These are phyloP conservation scores for Anisogramma anomala DNA, from an alignment of 2,329 filamentous ascomycete species.

Conservation along the genomic window DNA sequence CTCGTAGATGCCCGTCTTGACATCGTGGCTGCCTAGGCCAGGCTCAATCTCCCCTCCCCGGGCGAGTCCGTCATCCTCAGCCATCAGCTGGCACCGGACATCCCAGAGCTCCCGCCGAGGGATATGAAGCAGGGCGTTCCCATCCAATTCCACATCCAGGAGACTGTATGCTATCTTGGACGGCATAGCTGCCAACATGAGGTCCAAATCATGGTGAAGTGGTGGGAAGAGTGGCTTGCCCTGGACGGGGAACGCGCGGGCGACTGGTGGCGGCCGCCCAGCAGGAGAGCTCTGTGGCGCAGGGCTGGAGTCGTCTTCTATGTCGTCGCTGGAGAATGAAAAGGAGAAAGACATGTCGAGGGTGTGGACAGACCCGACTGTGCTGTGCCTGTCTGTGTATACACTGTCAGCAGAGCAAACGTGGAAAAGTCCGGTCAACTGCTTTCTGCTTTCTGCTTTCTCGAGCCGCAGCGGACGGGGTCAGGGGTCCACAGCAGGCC, in stretches of 20 bases:
- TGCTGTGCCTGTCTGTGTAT: too few species aligned
- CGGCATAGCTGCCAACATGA: slow-evolving; percentile 49
- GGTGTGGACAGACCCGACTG: neutral
- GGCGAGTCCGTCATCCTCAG: slow-evolving; percentile 42
- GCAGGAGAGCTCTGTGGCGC: slow-evolving; percentile 2
- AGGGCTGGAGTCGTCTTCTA: slow-evolving; percentile 35
- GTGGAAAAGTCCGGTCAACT: too few species aligned
- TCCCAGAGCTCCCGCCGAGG: slow-evolving; percentile 73
- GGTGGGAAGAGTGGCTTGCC: slow-evolving; percentile 49
- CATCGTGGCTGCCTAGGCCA: slow-evolving; percentile 56
- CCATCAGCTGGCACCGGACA: slow-evolving; percentile 70
- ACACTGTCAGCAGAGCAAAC: too few species aligned
- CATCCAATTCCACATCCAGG: slow-evolving; percentile 48
- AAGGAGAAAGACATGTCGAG: slow-evolving; percentile 43
- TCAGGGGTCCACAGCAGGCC: too few species aligned
- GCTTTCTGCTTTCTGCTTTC: too few species aligned
- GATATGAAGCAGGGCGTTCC: slow-evolving; percentile 40
- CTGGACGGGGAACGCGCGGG: slow-evolving; percentile 48
- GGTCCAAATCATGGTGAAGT: slow-evolving; percentile 36
- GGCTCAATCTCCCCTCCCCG: slow-evolving; percentile 29
- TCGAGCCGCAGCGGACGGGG: too few species aligned
- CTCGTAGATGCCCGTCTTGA: slow-evolving; percentile 73
- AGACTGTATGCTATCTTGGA: slow-evolving; percentile 62
- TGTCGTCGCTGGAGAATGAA: slow-evolving; percentile 52
- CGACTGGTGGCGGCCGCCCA: slow-evolving; percentile 18